Conservation (phyloP, 2,329 filamentous ascomycete species). For the Fusarium proliferatum region DNA sequence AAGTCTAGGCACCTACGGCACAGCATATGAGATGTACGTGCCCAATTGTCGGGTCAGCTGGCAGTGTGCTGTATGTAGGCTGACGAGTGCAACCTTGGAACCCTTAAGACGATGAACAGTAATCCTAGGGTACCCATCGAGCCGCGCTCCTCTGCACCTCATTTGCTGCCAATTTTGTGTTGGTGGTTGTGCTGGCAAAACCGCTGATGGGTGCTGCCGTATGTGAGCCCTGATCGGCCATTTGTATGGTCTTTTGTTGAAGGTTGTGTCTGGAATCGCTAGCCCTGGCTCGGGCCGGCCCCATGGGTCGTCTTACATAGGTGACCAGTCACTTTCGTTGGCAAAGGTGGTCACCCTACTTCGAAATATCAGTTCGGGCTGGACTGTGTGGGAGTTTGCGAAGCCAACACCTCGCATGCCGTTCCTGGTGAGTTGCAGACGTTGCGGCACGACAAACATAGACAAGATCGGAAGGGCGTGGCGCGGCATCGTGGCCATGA, state of each 20-base stretch:
- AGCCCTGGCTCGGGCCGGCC: slow-evolving; percentile 45
- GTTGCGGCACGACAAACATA: slow-evolving; percentile 22
- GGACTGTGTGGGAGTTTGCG: slow-evolving; percentile 24
- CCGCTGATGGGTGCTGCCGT: slow-evolving; percentile 26
- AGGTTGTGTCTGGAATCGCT: slow-evolving; percentile 17
- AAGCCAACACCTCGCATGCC: slow-evolving; percentile 21
- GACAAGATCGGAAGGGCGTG: slow-evolving; percentile 32
- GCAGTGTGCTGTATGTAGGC: slow-evolving; percentile 34
- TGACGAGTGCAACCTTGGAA: slow-evolving; percentile 34
- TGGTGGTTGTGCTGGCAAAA: slow-evolving; percentile 35
- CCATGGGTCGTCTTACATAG: slow-evolving; percentile 44
- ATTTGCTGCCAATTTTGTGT: slow-evolving; percentile 17
- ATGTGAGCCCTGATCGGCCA: slow-evolving; percentile 14
- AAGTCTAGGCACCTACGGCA: slow-evolving; percentile 30
- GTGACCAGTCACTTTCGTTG: slow-evolving; percentile 41
- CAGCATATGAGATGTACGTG: slow-evolving; percentile 18
- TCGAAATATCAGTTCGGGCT: slow-evolving; percentile 22
- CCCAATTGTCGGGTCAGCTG: slow-evolving; percentile 34
- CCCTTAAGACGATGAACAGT: neutral
- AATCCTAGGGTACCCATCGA: slow-evolving; percentile 6
- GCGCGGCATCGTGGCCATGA: slow-evolving; percentile 18
- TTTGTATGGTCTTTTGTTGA: slow-evolving; percentile 4
- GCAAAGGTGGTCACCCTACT: slow-evolving; percentile 28
- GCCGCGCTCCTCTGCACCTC: slow-evolving; percentile 9
- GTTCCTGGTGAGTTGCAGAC: slow-evolving; percentile 36